These are phyloP conservation scores for Solanum boliviense DNA, from an alignment of 257 asterid species.

Conservation along the genomic window DNA sequence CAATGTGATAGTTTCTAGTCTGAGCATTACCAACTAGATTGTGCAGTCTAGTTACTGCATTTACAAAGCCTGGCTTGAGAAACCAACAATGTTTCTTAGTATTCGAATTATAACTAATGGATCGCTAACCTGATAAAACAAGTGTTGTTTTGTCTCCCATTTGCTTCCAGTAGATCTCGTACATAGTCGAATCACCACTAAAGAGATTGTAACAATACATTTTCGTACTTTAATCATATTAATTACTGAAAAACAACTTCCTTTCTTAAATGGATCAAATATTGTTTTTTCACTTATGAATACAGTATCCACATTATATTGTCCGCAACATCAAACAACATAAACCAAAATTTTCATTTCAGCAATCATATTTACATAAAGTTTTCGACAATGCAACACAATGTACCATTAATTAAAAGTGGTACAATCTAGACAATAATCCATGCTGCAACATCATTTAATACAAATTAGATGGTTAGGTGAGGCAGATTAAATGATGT, in stretches of 20 bases:
- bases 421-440: constrained; percentile 36
- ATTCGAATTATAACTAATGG: constrained; percentile 76
- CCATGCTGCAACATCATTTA: constrained; percentile 33
- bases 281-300: too few species aligned
- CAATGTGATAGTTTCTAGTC: constrained; percentile 17
- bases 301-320: too few species aligned
- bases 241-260: not conserved
- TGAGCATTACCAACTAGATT: constrained; percentile 63
- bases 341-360: not conserved
- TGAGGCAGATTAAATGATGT: too few species aligned
- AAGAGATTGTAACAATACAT: not conserved
- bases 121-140: constrained; percentile 76
- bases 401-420: not conserved
- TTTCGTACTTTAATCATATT: not conserved
- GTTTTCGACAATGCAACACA: not conserved
- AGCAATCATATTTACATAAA: not conserved
- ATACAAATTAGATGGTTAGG: not conserved
- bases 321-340: not conserved
- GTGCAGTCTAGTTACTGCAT: constrained; percentile 50
- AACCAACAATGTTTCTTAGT: constrained; percentile 58
- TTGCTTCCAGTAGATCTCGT: constrained; percentile 64
- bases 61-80: constrained; percentile 42
- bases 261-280: not conserved
- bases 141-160: constrained; percentile 57
- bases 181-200: constrained; percentile 45